Base-by-base conservation (phyloP, 2,329 filamentous ascomycete species). In the Xenosphaeropsis pyriputrescens region DNA sequence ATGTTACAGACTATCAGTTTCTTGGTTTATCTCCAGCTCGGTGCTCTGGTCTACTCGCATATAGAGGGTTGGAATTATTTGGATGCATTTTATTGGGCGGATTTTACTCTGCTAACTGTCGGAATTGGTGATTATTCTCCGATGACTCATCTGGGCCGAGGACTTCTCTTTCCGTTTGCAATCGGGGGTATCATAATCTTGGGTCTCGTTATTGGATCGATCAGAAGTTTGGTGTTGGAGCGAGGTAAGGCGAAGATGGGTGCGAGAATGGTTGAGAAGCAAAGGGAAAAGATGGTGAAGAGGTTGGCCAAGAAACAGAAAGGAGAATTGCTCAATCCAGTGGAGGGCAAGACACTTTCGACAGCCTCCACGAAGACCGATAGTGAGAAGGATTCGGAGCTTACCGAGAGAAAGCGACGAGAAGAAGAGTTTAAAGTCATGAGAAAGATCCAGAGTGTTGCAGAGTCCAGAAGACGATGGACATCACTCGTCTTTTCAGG, bases 1-100 rank as follows among this genome's bases (percentile, higher is more conserved):
- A 94, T 95, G 65, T 60, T 94, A 18, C 88, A 95, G 57, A 93
- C 85, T 1, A 93, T 93, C 57, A 63, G 82, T 39, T 84, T 93
- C 52, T 77, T 93, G 37, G 60, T 84, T 35, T 94, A 91, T 64
- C 63, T 95, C 0, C 75, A 83, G 0, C 58, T 85, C 2, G 88
- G 88, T 1, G 85, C 79, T 0, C 70, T 78, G 0, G 61, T 93
- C 0, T 94, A 91, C 51, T 73, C 75, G 5, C 63, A 63, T 2
- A 68, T 91, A 3, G 79, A 93, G 43, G 68, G 60, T 3, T 91
- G 86, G 77, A 62, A 66, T 15, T 94, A 80, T 50, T 72, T 84
- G 1, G 84, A 95, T 49, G 74, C 75, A 2, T 63, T 88, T 2
- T 88, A 86, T 53, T 88, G 84, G 70, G 81, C 79, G 36, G 77